These are phyloP conservation scores for Orychophragmus violaceus DNA, from an alignment of 345 rosid species.

Conservation along the genomic window DNA sequence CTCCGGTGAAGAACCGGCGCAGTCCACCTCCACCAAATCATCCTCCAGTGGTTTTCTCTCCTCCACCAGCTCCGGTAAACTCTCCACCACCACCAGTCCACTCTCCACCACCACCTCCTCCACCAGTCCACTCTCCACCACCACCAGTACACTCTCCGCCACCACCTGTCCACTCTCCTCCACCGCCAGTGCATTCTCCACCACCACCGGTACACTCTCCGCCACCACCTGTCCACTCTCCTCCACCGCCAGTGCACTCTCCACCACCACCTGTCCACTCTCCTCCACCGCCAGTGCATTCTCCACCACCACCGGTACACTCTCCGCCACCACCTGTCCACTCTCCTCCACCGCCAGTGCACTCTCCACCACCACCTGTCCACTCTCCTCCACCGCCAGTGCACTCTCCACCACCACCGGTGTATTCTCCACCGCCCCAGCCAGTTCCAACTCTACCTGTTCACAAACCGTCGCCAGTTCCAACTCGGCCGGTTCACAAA, in stretches of 20 bases:
- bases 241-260: not conserved
- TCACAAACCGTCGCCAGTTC: conserved; percentile 5
- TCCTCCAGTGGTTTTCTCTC: conserved; percentile 11
- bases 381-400: conserved; percentile 9
- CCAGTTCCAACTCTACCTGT: conserved; percentile 15
- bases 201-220: conserved; percentile 17
- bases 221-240: not conserved
- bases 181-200: conserved; percentile 3
- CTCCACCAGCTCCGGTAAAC: conserved; percentile 15
- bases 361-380: conserved; percentile 5
- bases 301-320: not conserved
- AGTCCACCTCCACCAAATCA: conserved; percentile 28
- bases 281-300: not conserved
- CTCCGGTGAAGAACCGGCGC: conserved; percentile 9
- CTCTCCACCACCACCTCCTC: conserved; percentile 33
- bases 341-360: not conserved
- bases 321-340: conserved; percentile 1
- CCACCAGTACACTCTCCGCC: conserved; percentile 7
- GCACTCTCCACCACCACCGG: conserved; percentile 1
- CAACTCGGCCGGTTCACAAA: not conserved
- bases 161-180: conserved; percentile 6
- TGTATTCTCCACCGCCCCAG: conserved; percentile 16
- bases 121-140: conserved; percentile 22
- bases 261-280: conserved; percentile 18
- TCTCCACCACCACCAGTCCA: conserved; percentile 30